Evolutionary conservation across 306 rosid species (phyloP).

Genomic region (Trifolium pratense): DNA sequence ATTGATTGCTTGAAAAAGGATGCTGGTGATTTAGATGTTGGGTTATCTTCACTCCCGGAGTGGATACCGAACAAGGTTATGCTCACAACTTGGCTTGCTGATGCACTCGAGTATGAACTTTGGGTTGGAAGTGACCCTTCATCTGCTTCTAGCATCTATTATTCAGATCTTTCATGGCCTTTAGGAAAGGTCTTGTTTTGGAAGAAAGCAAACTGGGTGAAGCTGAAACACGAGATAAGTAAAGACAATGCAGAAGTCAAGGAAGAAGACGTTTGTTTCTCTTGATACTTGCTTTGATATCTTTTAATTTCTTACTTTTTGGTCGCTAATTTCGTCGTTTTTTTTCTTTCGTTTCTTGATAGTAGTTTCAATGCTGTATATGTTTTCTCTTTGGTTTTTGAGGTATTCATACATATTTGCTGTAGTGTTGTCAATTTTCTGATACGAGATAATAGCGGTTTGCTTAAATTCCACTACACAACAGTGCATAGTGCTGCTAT

Average conservation of each 20-base stretch:
- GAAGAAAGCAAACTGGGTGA: constrained; percentile 60
- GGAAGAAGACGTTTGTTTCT: constrained; percentile 70
- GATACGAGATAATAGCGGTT: too few species aligned
- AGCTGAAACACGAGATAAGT: constrained; percentile 70
- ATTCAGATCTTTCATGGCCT: constrained; percentile 91
- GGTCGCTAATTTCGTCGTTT: neutral
- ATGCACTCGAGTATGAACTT: constrained; percentile 82
- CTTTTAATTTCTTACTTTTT: constrained; percentile 1
- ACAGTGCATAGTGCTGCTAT: too few species aligned
- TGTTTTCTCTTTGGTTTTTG: constrained; percentile 38
- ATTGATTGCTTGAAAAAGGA: constrained; percentile 70
- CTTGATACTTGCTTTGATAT: neutral
- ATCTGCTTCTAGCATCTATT: constrained; percentile 65
- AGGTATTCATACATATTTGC: constrained; percentile 31
- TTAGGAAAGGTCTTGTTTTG: constrained; percentile 67
- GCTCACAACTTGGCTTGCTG: constrained; percentile 87
- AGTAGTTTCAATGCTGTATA: neutral
- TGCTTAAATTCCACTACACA: too few species aligned
- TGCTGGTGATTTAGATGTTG: constrained; percentile 72
- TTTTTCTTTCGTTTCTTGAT: neutral
- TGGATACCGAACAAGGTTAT: constrained; percentile 77
- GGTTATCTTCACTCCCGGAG: constrained; percentile 63
- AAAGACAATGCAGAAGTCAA: constrained; percentile 65
- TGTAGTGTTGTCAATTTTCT: neutral
- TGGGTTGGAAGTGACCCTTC: constrained; percentile 73